These are phyloP conservation scores for Paecilomyces sp. DNA, from an alignment of 2,329 filamentous ascomycete species.

Conservation along the genomic window DNA sequence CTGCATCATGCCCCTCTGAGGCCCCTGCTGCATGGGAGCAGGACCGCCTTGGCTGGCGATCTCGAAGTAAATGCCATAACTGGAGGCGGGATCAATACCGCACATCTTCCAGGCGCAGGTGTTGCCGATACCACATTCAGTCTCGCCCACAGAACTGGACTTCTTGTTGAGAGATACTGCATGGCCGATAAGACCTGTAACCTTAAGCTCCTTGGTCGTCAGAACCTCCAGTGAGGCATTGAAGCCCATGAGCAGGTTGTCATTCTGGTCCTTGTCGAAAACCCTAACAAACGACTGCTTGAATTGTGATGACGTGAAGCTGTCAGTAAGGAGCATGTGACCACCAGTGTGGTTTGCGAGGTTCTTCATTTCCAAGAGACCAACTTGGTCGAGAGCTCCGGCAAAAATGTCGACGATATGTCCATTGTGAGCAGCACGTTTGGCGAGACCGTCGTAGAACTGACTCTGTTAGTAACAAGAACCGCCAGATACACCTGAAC, in stretches of 20 bases:
- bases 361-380: slow-evolving; percentile 95
- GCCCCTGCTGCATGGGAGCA: slow-evolving; percentile 73
- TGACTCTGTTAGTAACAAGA: slow-evolving; percentile 32
- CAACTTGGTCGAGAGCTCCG: slow-evolving; percentile 94
- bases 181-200: slow-evolving; percentile 93
- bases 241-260: slow-evolving; percentile 96
- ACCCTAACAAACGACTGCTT: slow-evolving; percentile 96
- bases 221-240: slow-evolving; percentile 93
- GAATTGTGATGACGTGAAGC: slow-evolving; percentile 98
- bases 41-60: slow-evolving; percentile 90
- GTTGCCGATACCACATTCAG: slow-evolving; percentile 95
- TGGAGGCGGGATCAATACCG: slow-evolving; percentile 86
- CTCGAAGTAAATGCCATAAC: slow-evolving; percentile 96
- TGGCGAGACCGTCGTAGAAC: slow-evolving; percentile 93
- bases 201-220: slow-evolving; percentile 96
- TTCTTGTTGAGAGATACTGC: slow-evolving; percentile 98
- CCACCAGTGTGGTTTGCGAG: slow-evolving; percentile 93
- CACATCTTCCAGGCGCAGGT: slow-evolving; percentile 99
- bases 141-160: slow-evolving; percentile 92
- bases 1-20: slow-evolving; percentile 92
- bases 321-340: slow-evolving; percentile 97
- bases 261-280: slow-evolving; percentile 92
- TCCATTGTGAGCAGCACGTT: slow-evolving; percentile 90
- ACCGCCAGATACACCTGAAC: not conserved
- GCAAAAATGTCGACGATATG: slow-evolving; percentile 98